Evolutionary conservation across 345 rosid genomes (phyloP).

Genomic region (Hirschfeldia incana): DNA sequence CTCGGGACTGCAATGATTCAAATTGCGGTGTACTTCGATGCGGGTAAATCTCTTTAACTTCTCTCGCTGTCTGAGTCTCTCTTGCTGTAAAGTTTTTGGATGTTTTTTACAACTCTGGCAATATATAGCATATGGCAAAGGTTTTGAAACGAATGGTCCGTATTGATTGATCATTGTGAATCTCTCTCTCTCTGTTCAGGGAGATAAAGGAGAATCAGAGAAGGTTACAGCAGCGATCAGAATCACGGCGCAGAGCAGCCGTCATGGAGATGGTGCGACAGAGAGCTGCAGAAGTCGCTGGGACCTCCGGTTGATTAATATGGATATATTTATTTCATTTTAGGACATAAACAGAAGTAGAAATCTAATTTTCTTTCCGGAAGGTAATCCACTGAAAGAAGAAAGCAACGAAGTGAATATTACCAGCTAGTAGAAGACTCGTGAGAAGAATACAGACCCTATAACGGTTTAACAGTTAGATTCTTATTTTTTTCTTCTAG

Average conservation of each 20-base stretch:
- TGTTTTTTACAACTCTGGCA: neutral
- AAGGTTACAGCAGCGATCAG: conserved; percentile 95
- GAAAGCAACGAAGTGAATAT: neutral
- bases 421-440: neutral
- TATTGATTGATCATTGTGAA: conserved; percentile 15
- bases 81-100: neutral
- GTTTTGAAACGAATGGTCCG: neutral
- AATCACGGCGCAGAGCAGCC: conserved; percentile 96
- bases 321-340: conserved; percentile 43
- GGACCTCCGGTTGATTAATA: conserved; percentile 56
- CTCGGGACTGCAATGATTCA: conserved; percentile 98
- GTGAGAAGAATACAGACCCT: neutral
- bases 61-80: neutral
- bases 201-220: conserved; percentile 90
- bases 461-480: neutral
- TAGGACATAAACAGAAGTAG: conserved; percentile 26
- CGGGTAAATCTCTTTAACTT: conserved; percentile 55
- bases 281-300: conserved; percentile 98
- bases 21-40: conserved; percentile 93
- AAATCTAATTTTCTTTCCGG: conserved; percentile 23
- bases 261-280: conserved; percentile 99
- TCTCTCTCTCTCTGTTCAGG: conserved; percentile 47
- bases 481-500: neutral
- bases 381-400: conserved; percentile 10
- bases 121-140: neutral